Evolutionary conservation across 345 rosid genomes (phyloP).

Genomic region (Conringia planisiliqua): DNA sequence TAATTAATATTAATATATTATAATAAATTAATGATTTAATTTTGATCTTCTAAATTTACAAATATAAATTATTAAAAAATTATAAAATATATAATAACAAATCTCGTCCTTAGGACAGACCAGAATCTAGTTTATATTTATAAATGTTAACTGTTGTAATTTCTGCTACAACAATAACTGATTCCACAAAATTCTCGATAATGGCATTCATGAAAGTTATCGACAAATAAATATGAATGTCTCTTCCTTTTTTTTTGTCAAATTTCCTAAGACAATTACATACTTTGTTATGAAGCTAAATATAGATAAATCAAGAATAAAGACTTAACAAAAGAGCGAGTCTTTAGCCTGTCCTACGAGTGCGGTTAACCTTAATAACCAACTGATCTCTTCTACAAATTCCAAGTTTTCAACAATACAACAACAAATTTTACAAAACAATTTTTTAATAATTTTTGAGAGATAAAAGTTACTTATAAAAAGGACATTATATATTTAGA

Average conservation of each 20-base stretch:
- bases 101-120: too few species aligned
- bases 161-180: too few species aligned
- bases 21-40: too few species aligned
- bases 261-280: not conserved
- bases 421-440: not conserved
- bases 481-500: not conserved
- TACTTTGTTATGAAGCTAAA: not conserved
- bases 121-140: too few species aligned
- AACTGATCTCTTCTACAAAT: slow-evolving; percentile 29
- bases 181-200: too few species aligned
- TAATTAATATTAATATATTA: too few species aligned
- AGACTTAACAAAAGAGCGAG: slow-evolving; percentile 11
- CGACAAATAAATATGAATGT: not conserved
- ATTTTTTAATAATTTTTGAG: not conserved
- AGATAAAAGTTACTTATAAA: not conserved
- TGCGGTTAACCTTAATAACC: slow-evolving; percentile 8
- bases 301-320: not conserved
- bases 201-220: not conserved
- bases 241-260: not conserved
- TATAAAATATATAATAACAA: too few species aligned
- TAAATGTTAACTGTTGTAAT: too few species aligned
- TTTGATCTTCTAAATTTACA: too few species aligned
- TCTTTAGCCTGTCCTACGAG: slow-evolving; percentile 27
- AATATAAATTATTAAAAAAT: too few species aligned
- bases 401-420: not conserved